phyloP scores from a whole-genome alignment of 2,329 filamentous ascomycete genomes.

The Colletotrichum lentis region DNA sequence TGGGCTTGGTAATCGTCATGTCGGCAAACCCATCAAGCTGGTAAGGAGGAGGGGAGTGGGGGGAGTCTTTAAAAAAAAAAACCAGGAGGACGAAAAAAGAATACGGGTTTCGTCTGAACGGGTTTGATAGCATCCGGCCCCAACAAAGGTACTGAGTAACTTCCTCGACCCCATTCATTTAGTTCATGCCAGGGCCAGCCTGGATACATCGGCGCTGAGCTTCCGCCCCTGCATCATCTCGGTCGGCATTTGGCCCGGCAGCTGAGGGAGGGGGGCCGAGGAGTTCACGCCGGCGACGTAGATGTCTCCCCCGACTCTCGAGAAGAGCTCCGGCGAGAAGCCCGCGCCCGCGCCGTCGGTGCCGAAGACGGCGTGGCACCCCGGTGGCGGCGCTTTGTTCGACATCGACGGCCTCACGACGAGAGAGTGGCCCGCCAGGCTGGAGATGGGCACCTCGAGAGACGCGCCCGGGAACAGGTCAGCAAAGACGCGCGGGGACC shows the following conservation, averaged over 20 bases:
- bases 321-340: conserved; percentile 79
- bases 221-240: conserved; percentile 71
- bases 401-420: conserved; percentile 66
- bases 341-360: conserved; percentile 60
- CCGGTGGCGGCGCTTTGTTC: conserved; percentile 51
- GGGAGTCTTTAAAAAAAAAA: neutral
- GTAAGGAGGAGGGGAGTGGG: neutral
- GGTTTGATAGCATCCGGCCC: neutral
- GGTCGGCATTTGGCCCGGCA: conserved; percentile 61
- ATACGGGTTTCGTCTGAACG: neutral
- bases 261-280: conserved; percentile 63
- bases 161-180: neutral
- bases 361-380: conserved; percentile 75
- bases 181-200: conserved; percentile 48
- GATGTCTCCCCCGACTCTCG: conserved; percentile 70
- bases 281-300: conserved; percentile 79
- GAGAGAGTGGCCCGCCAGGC: conserved; percentile 76
- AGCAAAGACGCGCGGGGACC: conserved; percentile 73
- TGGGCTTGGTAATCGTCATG: conserved; percentile 7
- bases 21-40: conserved; percentile 9
- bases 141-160: neutral
- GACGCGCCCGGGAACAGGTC: conserved; percentile 68
- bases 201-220: conserved; percentile 67
- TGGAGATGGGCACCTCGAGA: conserved; percentile 63
- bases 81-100: too few relatives aligned